A percentile compares a stretch with the other conserved stretches of the same genome.
phyloP scores from a whole-genome alignment of 805 yeast genomes.

The Starmerella vitae region DNA sequence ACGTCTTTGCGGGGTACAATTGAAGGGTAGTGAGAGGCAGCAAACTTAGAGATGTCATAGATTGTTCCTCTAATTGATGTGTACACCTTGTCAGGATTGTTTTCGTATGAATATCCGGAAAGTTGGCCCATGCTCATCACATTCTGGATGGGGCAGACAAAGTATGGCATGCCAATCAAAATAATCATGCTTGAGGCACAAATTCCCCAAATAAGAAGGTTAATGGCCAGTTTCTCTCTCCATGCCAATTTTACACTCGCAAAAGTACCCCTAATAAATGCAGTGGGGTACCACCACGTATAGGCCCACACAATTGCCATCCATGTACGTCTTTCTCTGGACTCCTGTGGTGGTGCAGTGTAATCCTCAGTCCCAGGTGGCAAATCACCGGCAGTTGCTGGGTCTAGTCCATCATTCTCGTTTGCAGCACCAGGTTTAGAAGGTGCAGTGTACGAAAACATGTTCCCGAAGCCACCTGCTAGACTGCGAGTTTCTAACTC shows the following conservation, averaged over 20 bases:
- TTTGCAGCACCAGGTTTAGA: slow-evolving; percentile 7
- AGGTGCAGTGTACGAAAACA: slow-evolving; percentile 26
- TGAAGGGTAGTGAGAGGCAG: slow-evolving; percentile 30
- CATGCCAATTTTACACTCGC: slow-evolving; percentile 31
- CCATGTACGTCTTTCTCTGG: slow-evolving; percentile 28
- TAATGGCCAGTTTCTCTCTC: slow-evolving; percentile 34
- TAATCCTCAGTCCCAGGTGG: slow-evolving; percentile 25
- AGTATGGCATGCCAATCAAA: slow-evolving; percentile 30
- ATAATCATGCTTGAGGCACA: slow-evolving; percentile 27
- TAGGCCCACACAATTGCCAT: slow-evolving; percentile 28
- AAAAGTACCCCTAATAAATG: slow-evolving; percentile 25
- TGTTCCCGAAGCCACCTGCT: slow-evolving; percentile 28
- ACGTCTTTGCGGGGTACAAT: slow-evolving; percentile 27
- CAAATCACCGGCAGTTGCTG: slow-evolving; percentile 17
- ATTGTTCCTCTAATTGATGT: slow-evolving; percentile 31
- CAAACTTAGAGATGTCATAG: slow-evolving; percentile 30
- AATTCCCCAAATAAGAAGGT: slow-evolving; percentile 31
- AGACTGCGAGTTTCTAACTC: slow-evolving; percentile 27
- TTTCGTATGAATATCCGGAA: slow-evolving; percentile 22
- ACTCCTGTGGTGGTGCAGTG: slow-evolving; percentile 21
- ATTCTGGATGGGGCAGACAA: slow-evolving; percentile 32
- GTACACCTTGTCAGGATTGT: slow-evolving; percentile 25
- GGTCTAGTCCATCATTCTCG: slow-evolving; percentile 2
- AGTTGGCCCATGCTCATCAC: slow-evolving; percentile 27
- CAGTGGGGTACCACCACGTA: slow-evolving; percentile 33